Conservation (phyloP, 495 filamentous ascomycete genomes). For the Podospora conica region DNA sequence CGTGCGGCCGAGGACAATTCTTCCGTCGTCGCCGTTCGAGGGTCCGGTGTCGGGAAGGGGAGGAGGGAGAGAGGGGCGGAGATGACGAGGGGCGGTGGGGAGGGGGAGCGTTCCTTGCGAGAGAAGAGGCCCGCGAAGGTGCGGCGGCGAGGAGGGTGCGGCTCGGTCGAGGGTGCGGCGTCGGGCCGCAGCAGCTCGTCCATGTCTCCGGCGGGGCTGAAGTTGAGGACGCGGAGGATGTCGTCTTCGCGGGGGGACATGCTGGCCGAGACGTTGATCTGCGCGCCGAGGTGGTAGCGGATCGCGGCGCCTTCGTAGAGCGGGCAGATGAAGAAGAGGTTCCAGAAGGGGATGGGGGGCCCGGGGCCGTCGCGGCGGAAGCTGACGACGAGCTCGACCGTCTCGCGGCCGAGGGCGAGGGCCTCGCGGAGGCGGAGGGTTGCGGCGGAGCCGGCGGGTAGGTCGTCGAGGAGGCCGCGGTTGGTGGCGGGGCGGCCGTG, state of each 20-base stretch:
- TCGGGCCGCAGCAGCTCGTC: no score
- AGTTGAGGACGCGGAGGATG: conserved; percentile 44
- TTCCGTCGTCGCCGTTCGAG: background rate
- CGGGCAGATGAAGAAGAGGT: conserved; percentile 47
- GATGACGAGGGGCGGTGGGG: no score
- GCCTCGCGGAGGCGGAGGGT: conserved; percentile 36
- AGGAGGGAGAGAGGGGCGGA: no score
- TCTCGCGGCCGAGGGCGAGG: conserved; percentile 38
- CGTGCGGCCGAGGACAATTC: background rate
- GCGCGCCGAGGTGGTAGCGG: conserved; percentile 47
- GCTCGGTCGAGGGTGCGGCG: no score
- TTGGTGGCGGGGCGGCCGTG: conserved; percentile 46
- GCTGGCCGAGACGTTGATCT: conserved; percentile 51
- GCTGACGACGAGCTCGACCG: conserved; percentile 48
- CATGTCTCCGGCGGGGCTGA: conserved; percentile 8
- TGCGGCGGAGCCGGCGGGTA: conserved; percentile 38
- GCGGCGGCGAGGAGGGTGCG: background rate
- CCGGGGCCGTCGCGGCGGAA: conserved; percentile 40
- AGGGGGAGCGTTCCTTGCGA: background rate
- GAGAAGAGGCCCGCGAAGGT: background rate
- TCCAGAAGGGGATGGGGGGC: conserved; percentile 44
- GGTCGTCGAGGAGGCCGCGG: conserved; percentile 47
- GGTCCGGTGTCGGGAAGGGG: background rate
- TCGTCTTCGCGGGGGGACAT: conserved; percentile 42
- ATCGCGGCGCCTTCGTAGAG: conserved; percentile 39